Evolutionary conservation across 306 rosid species (phyloP).

Genomic region (Vigna angularis): DNA sequence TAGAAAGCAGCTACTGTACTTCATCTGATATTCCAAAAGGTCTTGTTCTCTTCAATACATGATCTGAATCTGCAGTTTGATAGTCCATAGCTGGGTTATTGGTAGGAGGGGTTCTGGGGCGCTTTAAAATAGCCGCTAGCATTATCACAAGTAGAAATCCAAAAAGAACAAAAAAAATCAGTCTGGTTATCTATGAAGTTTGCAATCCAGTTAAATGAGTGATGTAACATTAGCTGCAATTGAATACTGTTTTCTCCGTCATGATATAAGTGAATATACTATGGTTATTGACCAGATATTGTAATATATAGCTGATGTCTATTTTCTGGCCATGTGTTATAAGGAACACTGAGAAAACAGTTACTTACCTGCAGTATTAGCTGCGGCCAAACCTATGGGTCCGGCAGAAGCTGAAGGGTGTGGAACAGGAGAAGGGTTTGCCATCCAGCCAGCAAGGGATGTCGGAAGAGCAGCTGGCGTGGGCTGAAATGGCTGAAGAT

Average conservation of each 20-base stretch:
- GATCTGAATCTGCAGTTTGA: constrained; percentile 98
- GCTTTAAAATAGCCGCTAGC: constrained; percentile 82
- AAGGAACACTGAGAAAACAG: background rate
- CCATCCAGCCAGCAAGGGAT: constrained; percentile 99
- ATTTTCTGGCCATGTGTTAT: constrained; percentile 16
- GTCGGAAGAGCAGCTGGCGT: constrained; percentile 87
- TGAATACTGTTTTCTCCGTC: constrained; percentile 33
- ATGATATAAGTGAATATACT: constrained; percentile 30
- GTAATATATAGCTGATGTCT: constrained; percentile 16
- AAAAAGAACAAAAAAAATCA: constrained; percentile 39
- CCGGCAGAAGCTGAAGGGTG: constrained; percentile 97
- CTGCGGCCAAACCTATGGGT: constrained; percentile 77
- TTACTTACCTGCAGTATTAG: constrained; percentile 77
- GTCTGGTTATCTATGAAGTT: constrained; percentile 18
- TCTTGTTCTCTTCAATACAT: constrained; percentile 89
- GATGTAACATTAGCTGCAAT: constrained; percentile 14
- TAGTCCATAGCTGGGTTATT: constrained; percentile 92
- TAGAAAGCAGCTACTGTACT: constrained; percentile 55
- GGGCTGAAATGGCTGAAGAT: constrained; percentile 91
- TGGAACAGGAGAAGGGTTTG: constrained; percentile 86
- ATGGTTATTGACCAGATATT: constrained; percentile 9
- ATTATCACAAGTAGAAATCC: constrained; percentile 46
- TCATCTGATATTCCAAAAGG: constrained; percentile 92
- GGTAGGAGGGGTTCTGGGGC: constrained; percentile 98
- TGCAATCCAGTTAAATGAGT: constrained; percentile 23